phyloP scores from a whole-genome alignment of 2,329 filamentous ascomycete genomes.

The Penicillium sp. region DNA sequence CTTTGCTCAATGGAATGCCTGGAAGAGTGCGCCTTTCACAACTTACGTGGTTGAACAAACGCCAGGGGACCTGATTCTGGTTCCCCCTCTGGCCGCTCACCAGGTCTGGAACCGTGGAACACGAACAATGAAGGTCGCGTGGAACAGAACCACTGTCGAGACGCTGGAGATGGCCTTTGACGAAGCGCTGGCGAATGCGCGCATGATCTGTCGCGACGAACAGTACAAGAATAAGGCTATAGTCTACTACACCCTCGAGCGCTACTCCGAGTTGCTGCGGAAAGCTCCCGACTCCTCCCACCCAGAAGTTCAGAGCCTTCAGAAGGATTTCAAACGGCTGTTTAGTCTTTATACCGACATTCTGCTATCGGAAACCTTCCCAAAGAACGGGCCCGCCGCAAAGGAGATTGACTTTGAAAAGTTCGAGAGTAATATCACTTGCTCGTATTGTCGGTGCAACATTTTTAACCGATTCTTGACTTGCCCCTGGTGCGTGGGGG shows the following conservation, averaged over 20 bases:
- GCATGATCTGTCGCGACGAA: slow-evolving; percentile 92
- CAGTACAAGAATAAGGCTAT: slow-evolving; percentile 99
- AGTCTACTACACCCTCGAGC: slow-evolving; percentile 80
- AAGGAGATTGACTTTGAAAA: slow-evolving; percentile 72
- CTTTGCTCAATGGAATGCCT: slow-evolving; percentile 92
- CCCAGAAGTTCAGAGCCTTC: slow-evolving; percentile 67
- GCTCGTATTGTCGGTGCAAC: slow-evolving; percentile 92
- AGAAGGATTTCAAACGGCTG: slow-evolving; percentile 77
- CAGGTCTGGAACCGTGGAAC: slow-evolving; percentile 99
- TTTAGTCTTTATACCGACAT: slow-evolving; percentile 78
- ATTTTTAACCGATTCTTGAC: slow-evolving; percentile 97
- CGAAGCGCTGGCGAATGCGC: slow-evolving; percentile 84
- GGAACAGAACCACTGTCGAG: slow-evolving; percentile 93
- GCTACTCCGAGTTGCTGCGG: slow-evolving; percentile 66
- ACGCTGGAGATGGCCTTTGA: slow-evolving; percentile 82
- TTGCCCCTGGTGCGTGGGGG: slow-evolving; percentile 77
- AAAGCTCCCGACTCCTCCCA: slow-evolving; percentile 52
- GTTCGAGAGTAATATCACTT: slow-evolving; percentile 90
- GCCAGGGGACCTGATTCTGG: slow-evolving; percentile 87
- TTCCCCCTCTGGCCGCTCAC: slow-evolving; percentile 90
- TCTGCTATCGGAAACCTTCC: slow-evolving; percentile 83
- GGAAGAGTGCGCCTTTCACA: slow-evolving; percentile 91
- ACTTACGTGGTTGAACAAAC: slow-evolving; percentile 92
- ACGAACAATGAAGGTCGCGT: slow-evolving; percentile 94
- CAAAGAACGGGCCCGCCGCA: slow-evolving; percentile 58